Conservation (phyloP, 345 rosid species). For the Clarkia xantiana region DNA sequence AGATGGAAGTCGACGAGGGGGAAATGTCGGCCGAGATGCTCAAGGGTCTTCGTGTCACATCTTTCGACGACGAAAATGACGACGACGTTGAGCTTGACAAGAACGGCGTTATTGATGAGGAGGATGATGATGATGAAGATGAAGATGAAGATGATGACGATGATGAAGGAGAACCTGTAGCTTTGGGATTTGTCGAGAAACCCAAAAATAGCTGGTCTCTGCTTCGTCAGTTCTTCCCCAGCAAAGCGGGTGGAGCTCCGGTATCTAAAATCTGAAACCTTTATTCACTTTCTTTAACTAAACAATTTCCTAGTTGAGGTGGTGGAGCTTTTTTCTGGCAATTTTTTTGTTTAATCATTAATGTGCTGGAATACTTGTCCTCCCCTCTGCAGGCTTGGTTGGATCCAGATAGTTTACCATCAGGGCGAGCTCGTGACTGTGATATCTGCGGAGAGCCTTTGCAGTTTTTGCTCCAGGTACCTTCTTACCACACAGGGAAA, state of each 20-base stretch:
- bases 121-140: constrained; percentile 21
- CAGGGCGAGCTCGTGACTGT: constrained; percentile 45
- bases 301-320: not conserved
- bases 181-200: constrained; percentile 59
- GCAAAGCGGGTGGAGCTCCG: constrained; percentile 82
- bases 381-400: constrained; percentile 58
- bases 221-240: constrained; percentile 68
- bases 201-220: constrained; percentile 45
- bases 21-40: constrained; percentile 37
- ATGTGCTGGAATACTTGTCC: not conserved
- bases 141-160: constrained; percentile 48
- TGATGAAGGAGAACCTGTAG: constrained; percentile 42
- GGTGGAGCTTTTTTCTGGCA: not conserved
- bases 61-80: constrained; percentile 33
- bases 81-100: constrained; percentile 13
- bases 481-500: not conserved
- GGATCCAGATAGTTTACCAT: constrained; percentile 70
- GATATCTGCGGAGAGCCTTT: constrained; percentile 74
- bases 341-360: constrained; percentile 5
- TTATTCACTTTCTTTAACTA: too few relatives aligned
- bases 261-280: constrained; percentile 16
- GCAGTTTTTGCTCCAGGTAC: constrained; percentile 83
- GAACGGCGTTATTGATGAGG: constrained; percentile 7
- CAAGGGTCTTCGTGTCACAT: constrained; percentile 41
- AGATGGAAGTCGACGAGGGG: constrained; percentile 19